Percentiles rank a stretch among this genome's conserved stretches.
phyloP scores from a whole-genome alignment of 345 rosid species.

The Tarenaya hassleriana region DNA sequence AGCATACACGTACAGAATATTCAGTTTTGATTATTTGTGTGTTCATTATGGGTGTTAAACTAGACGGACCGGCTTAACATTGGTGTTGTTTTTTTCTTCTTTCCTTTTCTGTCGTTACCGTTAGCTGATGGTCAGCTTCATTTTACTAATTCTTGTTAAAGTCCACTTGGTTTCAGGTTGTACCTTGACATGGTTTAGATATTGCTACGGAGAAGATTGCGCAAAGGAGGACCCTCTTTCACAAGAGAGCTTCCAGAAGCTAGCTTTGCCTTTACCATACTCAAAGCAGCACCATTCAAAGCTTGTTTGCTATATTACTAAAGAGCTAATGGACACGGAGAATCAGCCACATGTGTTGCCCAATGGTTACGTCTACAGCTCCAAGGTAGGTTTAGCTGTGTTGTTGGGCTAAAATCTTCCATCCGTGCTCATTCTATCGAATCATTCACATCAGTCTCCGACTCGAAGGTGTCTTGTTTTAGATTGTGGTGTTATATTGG shows the following conservation, averaged over 20 bases:
- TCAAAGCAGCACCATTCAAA: constrained; percentile 97
- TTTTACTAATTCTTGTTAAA: constrained; percentile 6
- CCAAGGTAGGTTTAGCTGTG: constrained; percentile 64
- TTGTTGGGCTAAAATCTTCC: too few relatives aligned
- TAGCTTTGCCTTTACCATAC: constrained; percentile 76
- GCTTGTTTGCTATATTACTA: constrained; percentile 93
- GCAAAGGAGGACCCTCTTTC: constrained; percentile 93
- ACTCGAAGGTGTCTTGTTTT: neutral
- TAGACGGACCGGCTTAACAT: too few relatives aligned
- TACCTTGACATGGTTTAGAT: constrained; percentile 52
- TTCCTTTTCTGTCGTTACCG: too few relatives aligned
- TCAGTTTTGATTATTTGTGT: too few relatives aligned
- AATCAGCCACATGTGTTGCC: constrained; percentile 98
- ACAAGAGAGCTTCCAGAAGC: constrained; percentile 81
- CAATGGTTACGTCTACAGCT: constrained; percentile 88
- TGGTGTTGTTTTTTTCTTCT: too few relatives aligned
- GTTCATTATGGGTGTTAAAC: too few relatives aligned
- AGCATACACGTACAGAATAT: too few relatives aligned
- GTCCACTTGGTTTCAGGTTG: constrained; percentile 15
- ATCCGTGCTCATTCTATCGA: too few relatives aligned
- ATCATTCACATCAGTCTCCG: too few relatives aligned
- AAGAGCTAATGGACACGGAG: constrained; percentile 96
- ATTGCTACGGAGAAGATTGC: constrained; percentile 77
- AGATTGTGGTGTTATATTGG: neutral
- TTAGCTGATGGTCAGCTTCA: too few relatives aligned